Evolutionary conservation across 768 basidiomycete species (phyloP).

Genomic region (Podaxis sp.): DNA sequence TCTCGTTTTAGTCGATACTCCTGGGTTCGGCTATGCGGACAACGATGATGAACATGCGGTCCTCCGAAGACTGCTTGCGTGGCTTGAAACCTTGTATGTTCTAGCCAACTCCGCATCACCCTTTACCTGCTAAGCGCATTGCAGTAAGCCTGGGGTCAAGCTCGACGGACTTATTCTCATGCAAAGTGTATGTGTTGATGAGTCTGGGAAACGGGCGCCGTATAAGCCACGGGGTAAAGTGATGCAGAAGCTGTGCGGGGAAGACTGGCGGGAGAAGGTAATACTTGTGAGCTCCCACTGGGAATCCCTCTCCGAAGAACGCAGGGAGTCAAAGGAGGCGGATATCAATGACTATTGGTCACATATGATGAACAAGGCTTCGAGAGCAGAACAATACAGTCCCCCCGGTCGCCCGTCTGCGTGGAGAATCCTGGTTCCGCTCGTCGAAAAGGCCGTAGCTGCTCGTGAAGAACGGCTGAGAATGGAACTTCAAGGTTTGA

Average conservation of each 20-base stretch:
- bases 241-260: conserved; percentile 5
- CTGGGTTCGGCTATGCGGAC: background rate
- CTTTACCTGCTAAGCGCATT: background rate
- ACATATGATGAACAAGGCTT: background rate
- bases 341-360: background rate
- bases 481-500: background rate
- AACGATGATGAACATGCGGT: background rate
- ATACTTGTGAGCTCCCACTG: conserved; percentile 7
- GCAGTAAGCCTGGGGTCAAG: background rate
- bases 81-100: conserved; percentile 6
- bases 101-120: background rate
- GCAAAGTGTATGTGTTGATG: background rate
- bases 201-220: background rate
- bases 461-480: background rate
- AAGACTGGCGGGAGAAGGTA: background rate
- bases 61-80: background rate
- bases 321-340: background rate
- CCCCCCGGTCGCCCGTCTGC: background rate
- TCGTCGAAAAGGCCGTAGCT: background rate
- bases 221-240: background rate
- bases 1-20: conserved; percentile 11
- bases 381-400: background rate
- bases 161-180: conserved; percentile 9
- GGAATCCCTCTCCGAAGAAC: background rate
- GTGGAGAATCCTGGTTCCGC: conserved; percentile 1